phyloP scores from a whole-genome alignment of 176 grass and related monocot genomes.

The Coix lacrymajobi region DNA sequence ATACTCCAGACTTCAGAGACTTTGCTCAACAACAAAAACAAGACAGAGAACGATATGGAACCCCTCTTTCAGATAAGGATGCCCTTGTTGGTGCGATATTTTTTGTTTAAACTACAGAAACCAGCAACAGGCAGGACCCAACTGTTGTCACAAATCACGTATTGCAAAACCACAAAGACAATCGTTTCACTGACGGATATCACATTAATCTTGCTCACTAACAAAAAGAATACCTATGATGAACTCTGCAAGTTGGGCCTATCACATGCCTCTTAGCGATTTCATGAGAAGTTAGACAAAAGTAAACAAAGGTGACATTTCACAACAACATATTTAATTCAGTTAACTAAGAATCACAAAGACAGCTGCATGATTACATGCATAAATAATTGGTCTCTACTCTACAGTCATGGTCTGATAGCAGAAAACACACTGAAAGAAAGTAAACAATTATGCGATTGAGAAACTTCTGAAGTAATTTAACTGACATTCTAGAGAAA shows the following conservation, averaged over 20 bases:
- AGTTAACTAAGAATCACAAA: not conserved
- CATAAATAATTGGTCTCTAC: not conserved
- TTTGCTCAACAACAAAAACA: not conserved
- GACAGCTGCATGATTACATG: conserved; percentile 6
- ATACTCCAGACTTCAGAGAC: not conserved
- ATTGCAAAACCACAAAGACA: not conserved
- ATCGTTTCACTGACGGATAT: not conserved
- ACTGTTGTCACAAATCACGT: conserved; percentile 2
- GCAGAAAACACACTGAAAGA: not conserved
- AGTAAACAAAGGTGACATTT: conserved; percentile 2
- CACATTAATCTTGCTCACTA: not conserved
- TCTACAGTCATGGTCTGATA: not conserved
- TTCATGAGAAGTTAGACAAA: conserved; percentile 16
- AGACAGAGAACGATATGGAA: not conserved
- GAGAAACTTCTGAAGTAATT: not conserved
- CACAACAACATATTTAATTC: conserved; percentile 3
- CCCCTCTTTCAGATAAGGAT: not conserved
- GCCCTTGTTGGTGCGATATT: not conserved
- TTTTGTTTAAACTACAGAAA: not conserved
- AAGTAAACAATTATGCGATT: not conserved
- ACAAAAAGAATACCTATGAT: not conserved
- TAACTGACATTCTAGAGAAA: not conserved
- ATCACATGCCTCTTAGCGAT: not conserved
- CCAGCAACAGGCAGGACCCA: conserved; percentile 2
- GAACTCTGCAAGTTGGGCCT: not conserved